A percentile compares a stretch with the other conserved stretches of the same genome.
Conservation (phyloP, 208 protist genomes). For the Leishmania tropica region DNA sequence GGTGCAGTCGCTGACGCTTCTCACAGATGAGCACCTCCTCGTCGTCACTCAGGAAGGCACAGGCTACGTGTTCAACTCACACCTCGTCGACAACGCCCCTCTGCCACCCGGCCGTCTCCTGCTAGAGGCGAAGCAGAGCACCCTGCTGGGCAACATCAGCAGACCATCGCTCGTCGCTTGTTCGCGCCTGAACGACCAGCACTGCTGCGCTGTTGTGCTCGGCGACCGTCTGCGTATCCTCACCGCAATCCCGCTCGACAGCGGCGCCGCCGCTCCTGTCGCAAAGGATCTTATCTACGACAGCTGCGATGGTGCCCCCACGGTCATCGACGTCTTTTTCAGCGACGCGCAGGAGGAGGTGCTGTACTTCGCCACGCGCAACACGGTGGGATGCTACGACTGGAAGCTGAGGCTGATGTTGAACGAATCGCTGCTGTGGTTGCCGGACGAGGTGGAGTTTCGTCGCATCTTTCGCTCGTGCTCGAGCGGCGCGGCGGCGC, state of each 20-base stretch:
- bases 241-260: conserved; percentile 33
- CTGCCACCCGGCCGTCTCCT: conserved; percentile 37
- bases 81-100: conserved; percentile 46
- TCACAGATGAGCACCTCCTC: conserved; percentile 65
- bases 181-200: conserved; percentile 45
- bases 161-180: conserved; percentile 32
- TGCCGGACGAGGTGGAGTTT: conserved; percentile 68
- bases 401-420: conserved; percentile 73
- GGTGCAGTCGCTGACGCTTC: conserved; percentile 44
- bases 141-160: conserved; percentile 7
- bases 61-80: conserved; percentile 72
- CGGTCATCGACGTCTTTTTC: conserved; percentile 81
- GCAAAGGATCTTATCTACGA: conserved; percentile 76
- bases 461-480: conserved; percentile 74
- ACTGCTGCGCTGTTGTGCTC: conserved; percentile 59
- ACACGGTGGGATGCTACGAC: conserved; percentile 78
- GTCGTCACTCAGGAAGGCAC: conserved; percentile 51
- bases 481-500: conserved; percentile 14
- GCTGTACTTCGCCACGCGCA: conserved; percentile 74
- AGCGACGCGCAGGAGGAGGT: conserved; percentile 77
- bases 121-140: conserved; percentile 26
- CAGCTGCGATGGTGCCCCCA: conserved; percentile 56
- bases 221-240: conserved; percentile 73
- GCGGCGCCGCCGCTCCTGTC: conserved; percentile 15
- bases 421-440: conserved; percentile 78